Percentiles rank a stretch among this genome's conserved stretches.
Evolutionary conservation across 352 stramenopile species (phyloP).

Genomic region (Globisporangium okanoganense): DNA sequence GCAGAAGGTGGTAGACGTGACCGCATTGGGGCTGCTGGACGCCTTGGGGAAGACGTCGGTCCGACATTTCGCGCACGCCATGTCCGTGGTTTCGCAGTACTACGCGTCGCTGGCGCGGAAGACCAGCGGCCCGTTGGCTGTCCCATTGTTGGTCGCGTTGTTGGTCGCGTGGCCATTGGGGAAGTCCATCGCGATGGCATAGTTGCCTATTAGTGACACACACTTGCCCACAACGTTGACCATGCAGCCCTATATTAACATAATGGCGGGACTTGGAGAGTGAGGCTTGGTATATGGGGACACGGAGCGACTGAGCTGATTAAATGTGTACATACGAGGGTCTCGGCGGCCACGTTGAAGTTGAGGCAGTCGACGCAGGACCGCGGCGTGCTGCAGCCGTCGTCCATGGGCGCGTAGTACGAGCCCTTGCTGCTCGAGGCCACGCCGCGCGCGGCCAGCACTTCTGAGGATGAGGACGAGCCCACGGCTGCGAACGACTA

Average conservation of each 20-base stretch:
- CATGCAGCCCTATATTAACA: not conserved
- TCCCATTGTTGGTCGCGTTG: conserved; percentile 27
- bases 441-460: not conserved
- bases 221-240: not conserved
- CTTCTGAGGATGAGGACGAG: not conserved
- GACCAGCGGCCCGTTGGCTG: conserved; percentile 16
- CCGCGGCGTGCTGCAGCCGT: not conserved
- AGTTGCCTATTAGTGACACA: not conserved
- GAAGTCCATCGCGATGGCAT: not conserved
- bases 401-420: not conserved
- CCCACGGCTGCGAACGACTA: not conserved
- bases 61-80: conserved; percentile 15
- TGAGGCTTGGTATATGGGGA: too few relatives aligned
- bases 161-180: not conserved
- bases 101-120: conserved; percentile 28
- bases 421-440: not conserved
- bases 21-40: not conserved
- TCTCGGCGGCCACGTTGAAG: conserved; percentile 2
- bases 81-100: conserved; percentile 31
- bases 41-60: not conserved
- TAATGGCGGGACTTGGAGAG: not conserved
- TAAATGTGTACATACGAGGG: not conserved
- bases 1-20: conserved; percentile 22
- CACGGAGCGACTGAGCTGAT: too few relatives aligned
- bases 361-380: conserved; percentile 1